Conservation (phyloP, 1,139 yeast species). For the Geotrichum carabidarum region DNA sequence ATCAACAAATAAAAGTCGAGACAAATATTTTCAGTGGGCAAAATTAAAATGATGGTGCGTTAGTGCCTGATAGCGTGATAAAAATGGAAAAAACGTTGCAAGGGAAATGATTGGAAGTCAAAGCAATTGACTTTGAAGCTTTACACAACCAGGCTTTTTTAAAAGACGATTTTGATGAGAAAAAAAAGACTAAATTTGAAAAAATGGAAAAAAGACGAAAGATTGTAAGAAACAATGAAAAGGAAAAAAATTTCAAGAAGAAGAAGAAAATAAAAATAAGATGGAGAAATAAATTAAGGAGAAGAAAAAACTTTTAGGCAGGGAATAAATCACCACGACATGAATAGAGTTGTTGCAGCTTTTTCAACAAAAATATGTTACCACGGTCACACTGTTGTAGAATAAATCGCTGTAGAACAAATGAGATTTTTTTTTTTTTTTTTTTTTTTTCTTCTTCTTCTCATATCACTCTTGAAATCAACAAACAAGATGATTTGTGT, state of each 20-base stretch:
- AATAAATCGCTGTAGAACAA: too few relatives aligned
- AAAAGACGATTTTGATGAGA: too few relatives aligned
- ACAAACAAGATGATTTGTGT: too few relatives aligned
- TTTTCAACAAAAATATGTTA: background rate
- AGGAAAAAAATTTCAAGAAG: background rate
- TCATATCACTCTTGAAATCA: too few relatives aligned
- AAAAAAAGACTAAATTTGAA: background rate
- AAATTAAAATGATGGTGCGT: background rate
- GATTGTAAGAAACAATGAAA: background rate
- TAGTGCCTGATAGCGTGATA: background rate
- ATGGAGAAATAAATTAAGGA: background rate
- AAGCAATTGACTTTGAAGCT: constrained; percentile 4
- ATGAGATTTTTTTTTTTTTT: too few relatives aligned
- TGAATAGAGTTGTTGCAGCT: background rate
- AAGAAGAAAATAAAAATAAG: background rate
- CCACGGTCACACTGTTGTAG: too few relatives aligned
- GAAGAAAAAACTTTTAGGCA: background rate
- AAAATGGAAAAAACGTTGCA: background rate
- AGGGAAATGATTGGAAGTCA: constrained; percentile 2
- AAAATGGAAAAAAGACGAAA: background rate
- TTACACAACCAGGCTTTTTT: background rate
- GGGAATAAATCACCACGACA: constrained; percentile 4
- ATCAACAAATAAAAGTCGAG: background rate
- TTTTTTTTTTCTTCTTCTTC: too few relatives aligned
- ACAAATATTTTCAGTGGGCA: background rate